These are phyloP conservation scores for Eucalyptus cladocalyx DNA, from an alignment of 345 rosid genomes.

Conservation along the genomic window DNA sequence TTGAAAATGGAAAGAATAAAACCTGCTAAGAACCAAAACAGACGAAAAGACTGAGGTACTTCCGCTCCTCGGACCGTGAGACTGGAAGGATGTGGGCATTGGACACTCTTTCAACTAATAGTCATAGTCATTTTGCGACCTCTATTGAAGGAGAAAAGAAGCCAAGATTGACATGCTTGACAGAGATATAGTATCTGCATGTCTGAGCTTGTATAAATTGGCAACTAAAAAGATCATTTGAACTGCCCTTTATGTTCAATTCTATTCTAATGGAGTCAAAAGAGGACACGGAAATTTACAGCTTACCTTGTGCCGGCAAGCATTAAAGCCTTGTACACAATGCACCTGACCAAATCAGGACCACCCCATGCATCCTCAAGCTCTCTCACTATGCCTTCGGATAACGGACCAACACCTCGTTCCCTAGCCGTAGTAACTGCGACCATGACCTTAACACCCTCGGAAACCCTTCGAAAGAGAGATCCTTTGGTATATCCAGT, in stretches of 20 bases:
- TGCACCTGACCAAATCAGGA: slow-evolving; percentile 17
- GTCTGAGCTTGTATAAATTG: not conserved
- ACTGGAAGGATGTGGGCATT: not conserved
- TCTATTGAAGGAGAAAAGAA: not conserved
- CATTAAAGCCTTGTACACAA: slow-evolving; percentile 40
- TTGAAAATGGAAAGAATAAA: not conserved
- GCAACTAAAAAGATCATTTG: not conserved
- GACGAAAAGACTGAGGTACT: not conserved
- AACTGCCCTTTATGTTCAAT: not conserved
- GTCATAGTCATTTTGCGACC: not conserved
- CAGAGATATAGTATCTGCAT: not conserved
- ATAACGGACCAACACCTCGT: slow-evolving; percentile 42
- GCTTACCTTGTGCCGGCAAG: slow-evolving; percentile 31
- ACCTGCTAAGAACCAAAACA: not conserved
- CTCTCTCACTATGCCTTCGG: slow-evolving; percentile 6
- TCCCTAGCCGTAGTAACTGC: slow-evolving; percentile 30
- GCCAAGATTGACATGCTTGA: not conserved
- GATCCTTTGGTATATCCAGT: slow-evolving; percentile 27
- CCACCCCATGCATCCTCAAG: slow-evolving; percentile 36
- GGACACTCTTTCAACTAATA: not conserved
- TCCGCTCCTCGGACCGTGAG: not conserved
- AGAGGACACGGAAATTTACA: not conserved
- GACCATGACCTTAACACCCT: slow-evolving; percentile 24
- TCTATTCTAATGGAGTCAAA: not conserved
- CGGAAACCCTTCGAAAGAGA: slow-evolving; percentile 33